A percentile compares a stretch with the other conserved stretches of the same genome.
phyloP scores from a whole-genome alignment of 345 rosid genomes.

The Lumnitzera racemosa region DNA sequence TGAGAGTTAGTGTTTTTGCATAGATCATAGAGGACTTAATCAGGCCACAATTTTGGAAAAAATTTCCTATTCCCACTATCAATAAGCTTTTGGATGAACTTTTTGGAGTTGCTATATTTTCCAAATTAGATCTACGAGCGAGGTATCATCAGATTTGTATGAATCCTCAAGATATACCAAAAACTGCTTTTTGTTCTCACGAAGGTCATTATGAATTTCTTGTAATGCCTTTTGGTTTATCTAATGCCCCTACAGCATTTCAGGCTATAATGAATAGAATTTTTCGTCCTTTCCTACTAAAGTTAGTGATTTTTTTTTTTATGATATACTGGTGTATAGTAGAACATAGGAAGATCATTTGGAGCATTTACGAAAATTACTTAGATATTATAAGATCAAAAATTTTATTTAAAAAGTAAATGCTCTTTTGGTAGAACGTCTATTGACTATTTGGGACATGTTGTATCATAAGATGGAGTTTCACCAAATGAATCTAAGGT shows the following conservation, averaged over 20 bases:
- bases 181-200: neutral
- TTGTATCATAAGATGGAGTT: too few relatives aligned
- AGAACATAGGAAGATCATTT: neutral
- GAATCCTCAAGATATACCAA: neutral
- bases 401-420: neutral
- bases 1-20: neutral
- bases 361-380: neutral
- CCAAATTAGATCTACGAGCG: neutral
- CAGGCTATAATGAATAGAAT: neutral
- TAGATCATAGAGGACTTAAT: neutral
- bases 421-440: too few relatives aligned
- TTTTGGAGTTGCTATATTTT: neutral
- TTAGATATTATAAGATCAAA: neutral
- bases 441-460: too few relatives aligned
- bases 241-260: neutral
- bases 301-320: neutral
- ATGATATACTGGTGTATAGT: neutral
- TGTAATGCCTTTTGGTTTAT: neutral
- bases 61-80: neutral
- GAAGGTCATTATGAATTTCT: neutral
- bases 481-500: too few relatives aligned
- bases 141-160: neutral
- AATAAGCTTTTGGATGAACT: neutral
- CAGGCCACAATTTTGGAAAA: neutral
- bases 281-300: neutral